These are phyloP conservation scores for Vitis hybrid DNA, from an alignment of 177 flowering plant genomes.

Conservation along the genomic window DNA sequence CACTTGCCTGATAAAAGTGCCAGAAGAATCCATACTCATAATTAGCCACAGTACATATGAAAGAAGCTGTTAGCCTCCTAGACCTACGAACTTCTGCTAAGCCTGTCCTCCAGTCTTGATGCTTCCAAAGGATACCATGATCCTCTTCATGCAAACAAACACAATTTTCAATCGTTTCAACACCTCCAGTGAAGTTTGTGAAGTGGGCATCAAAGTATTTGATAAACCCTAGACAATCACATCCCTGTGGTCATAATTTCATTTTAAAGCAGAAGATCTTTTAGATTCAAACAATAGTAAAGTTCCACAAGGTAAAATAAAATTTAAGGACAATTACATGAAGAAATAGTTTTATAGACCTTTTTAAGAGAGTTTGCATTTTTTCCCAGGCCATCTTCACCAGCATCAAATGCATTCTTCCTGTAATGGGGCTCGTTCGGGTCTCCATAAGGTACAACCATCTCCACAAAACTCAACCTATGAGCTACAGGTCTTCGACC, in stretches of 20 bases:
- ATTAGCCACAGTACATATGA: conserved; percentile 91
- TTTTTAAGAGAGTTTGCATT: conserved; percentile 95
- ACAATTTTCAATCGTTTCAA: conserved; percentile 96
- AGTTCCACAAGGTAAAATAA: no score
- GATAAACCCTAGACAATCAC: conserved; percentile 94
- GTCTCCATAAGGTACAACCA: conserved; percentile 99
- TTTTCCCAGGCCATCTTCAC: conserved; percentile 98
- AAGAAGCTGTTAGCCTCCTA: conserved; percentile 81
- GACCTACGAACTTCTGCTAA: conserved; percentile 91
- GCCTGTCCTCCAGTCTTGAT: conserved; percentile 99
- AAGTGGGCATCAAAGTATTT: conserved; percentile 97
- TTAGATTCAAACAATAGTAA: not conserved
- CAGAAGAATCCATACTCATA: conserved; percentile 96
- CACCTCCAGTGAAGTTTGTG: conserved; percentile 91
- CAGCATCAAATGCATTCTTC: conserved; percentile 99
- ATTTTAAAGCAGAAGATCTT: not conserved
- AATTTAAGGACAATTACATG: not conserved
- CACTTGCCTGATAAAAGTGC: conserved; percentile 95
- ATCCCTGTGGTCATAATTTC: conserved; percentile 48
- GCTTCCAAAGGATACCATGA: conserved; percentile 97
- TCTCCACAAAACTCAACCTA: conserved; percentile 94
- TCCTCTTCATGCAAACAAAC: conserved; percentile 98
- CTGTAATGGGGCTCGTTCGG: conserved; percentile 97
- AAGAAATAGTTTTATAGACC: conserved; percentile 32
- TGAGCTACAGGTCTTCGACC: conserved; percentile 69